Conservation (phyloP, 1,284 basidiomycete species). For the Neonothopanus nambi region DNA sequence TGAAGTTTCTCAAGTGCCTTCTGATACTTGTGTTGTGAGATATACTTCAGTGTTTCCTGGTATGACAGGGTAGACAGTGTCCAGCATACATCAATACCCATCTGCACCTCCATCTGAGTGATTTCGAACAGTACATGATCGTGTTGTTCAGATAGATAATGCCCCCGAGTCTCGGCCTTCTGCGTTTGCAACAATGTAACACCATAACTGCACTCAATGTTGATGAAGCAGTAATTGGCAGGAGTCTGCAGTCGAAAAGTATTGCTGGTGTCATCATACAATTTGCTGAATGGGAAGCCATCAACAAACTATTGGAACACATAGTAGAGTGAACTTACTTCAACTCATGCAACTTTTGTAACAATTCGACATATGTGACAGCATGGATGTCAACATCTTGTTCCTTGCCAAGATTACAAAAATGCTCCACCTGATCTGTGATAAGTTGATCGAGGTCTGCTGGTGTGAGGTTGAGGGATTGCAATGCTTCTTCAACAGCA, state of each 20-base stretch:
- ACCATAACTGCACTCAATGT: no score
- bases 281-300: no score
- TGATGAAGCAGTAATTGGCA: not conserved
- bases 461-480: not conserved
- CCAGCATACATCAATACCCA: slow-evolving; percentile 16
- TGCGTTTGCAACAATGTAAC: not conserved
- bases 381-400: no score
- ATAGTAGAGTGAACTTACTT: no score
- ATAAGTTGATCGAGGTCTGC: not conserved
- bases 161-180: not conserved
- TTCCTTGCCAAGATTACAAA: no score
- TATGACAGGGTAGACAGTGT: slow-evolving; percentile 9
- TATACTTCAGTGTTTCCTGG: not conserved
- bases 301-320: no score
- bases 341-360: no score
- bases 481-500: slow-evolving; percentile 13
- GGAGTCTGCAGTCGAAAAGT: not conserved
- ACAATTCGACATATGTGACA: no score
- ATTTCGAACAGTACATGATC: slow-evolving; percentile 1
- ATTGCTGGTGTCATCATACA: no score
- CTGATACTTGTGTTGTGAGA: slow-evolving; percentile 19
- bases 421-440: not conserved
- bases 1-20: slow-evolving; percentile 22
- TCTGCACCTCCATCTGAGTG: slow-evolving; percentile 10
- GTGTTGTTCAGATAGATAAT: not conserved